Conservation (phyloP, 495 filamentous ascomycete species). For the Corynascus novoguineensis region DNA sequence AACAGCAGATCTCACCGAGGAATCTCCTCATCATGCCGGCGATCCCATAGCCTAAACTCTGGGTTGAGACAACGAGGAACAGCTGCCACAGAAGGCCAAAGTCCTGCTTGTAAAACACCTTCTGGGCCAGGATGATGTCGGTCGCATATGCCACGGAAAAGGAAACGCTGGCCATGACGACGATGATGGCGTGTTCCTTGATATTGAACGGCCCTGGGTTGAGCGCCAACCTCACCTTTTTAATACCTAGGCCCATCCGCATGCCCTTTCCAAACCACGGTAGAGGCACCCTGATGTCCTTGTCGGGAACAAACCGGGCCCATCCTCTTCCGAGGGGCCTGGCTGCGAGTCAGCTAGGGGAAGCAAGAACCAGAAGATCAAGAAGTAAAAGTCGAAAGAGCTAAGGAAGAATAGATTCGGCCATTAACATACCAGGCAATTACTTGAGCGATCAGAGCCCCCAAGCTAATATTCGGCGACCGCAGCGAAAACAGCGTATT, state of each 20-base stretch:
- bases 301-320: constrained; percentile 45
- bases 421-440: constrained; percentile 51
- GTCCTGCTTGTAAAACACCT: constrained; percentile 61
- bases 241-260: neutral
- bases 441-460: constrained; percentile 63
- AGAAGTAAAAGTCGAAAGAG: neutral
- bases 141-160: constrained; percentile 63
- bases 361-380: neutral
- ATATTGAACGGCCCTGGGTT: constrained; percentile 76
- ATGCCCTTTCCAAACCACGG: neutral
- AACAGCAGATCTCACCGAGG: constrained; percentile 30
- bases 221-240: constrained; percentile 23
- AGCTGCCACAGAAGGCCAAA: constrained; percentile 64
- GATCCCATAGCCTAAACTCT: constrained; percentile 68
- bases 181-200: constrained; percentile 74
- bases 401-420: neutral
- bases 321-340: constrained; percentile 55
- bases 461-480: constrained; percentile 59
- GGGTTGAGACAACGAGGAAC: constrained; percentile 63
- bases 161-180: constrained; percentile 62
- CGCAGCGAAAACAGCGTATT: constrained; percentile 69
- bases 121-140: constrained; percentile 61
- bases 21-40: constrained; percentile 58
- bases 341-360: neutral
- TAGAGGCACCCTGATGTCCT: constrained; percentile 33